Percentiles rank a stretch among this genome's conserved stretches.
These are phyloP conservation scores for Holtermannia corniformis DNA, from an alignment of 768 basidiomycete species.

Conservation along the genomic window DNA sequence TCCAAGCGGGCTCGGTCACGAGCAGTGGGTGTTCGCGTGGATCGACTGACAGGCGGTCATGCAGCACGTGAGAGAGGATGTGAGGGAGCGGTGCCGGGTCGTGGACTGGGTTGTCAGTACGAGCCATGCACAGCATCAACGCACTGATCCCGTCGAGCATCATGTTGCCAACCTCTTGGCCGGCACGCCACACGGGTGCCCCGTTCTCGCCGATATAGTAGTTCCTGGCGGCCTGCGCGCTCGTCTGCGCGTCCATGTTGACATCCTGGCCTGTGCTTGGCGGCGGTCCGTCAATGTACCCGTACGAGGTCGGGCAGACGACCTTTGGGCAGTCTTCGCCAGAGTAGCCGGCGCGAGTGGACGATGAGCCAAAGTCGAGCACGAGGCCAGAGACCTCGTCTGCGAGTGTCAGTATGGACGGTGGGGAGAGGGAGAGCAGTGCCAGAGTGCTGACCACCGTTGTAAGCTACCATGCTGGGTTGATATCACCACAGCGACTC, in stretches of 20 bases:
- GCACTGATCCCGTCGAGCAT: slow-evolving; percentile 74
- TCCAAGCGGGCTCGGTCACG: slow-evolving; percentile 94
- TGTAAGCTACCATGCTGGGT: slow-evolving; percentile 35
- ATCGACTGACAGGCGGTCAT: slow-evolving; percentile 64
- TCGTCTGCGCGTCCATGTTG: slow-evolving; percentile 7
- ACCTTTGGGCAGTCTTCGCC: slow-evolving; percentile 94
- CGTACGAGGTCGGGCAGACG: slow-evolving; percentile 80
- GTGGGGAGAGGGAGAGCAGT: background rate
- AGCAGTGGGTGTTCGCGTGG: slow-evolving; percentile 82
- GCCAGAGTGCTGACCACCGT: slow-evolving; percentile 37
- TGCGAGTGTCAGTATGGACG: slow-evolving; percentile 35
- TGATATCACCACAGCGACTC: no score
- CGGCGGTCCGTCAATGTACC: slow-evolving; percentile 48
- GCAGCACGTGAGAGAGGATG: slow-evolving; percentile 40
- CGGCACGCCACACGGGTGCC: slow-evolving; percentile 78
- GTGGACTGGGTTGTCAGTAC: slow-evolving; percentile 18
- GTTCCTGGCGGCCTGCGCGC: slow-evolving; percentile 41
- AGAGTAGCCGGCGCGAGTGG: slow-evolving; percentile 88
- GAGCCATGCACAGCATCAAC: no score
- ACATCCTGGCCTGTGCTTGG: slow-evolving; percentile 18
- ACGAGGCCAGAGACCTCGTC: slow-evolving; percentile 97
- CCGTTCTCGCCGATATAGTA: slow-evolving; percentile 78
- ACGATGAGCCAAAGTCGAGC: slow-evolving; percentile 82
- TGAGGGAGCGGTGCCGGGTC: slow-evolving; percentile 38
- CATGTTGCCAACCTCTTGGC: slow-evolving; percentile 79